phyloP scores from a whole-genome alignment of 352 stramenopile genomes.

The Pythium chondricola region DNA sequence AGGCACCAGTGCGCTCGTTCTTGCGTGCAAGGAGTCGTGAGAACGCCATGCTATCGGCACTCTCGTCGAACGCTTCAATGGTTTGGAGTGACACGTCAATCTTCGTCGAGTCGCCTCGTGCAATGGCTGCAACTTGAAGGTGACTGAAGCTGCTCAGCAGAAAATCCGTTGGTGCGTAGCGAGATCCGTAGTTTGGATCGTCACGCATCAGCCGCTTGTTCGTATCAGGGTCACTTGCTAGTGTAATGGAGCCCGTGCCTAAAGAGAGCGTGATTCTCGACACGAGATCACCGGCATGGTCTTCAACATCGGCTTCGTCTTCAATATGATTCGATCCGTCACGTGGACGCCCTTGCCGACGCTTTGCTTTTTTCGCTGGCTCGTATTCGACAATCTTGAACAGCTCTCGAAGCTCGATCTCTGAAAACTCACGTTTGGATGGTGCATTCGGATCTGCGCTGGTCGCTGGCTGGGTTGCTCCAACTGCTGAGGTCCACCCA shows the following conservation, averaged over 20 bases:
- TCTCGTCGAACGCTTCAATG: constrained; percentile 85
- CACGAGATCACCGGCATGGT: constrained; percentile 39
- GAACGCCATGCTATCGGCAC: constrained; percentile 77
- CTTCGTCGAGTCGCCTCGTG: constrained; percentile 60
- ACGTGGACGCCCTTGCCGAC: constrained; percentile 17
- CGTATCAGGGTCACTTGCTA: constrained; percentile 70
- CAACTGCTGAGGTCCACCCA: constrained; percentile 73
- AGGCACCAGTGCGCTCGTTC: constrained; percentile 26
- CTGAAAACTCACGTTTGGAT: constrained; percentile 50
- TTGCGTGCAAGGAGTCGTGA: constrained; percentile 74
- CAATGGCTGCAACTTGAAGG: constrained; percentile 65
- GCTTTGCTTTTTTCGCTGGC: constrained; percentile 58
- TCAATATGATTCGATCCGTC: constrained; percentile 17
- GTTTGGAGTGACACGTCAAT: constrained; percentile 82
- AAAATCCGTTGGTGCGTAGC: constrained; percentile 72
- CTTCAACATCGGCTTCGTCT: constrained; percentile 25
- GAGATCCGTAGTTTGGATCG: constrained; percentile 53
- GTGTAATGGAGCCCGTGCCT: constrained; percentile 64
- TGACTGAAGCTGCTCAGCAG: constrained; percentile 72
- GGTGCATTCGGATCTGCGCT: constrained; percentile 19
- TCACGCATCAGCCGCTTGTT: constrained; percentile 56
- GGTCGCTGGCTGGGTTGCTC: constrained; percentile 24
- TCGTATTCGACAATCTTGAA: constrained; percentile 86
- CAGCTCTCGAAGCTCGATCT: constrained; percentile 80
- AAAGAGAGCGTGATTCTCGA: constrained; percentile 70